Evolutionary conservation across 495 filamentous ascomycete species (phyloP).

Genomic region (Beverwykella pulmonaria): DNA sequence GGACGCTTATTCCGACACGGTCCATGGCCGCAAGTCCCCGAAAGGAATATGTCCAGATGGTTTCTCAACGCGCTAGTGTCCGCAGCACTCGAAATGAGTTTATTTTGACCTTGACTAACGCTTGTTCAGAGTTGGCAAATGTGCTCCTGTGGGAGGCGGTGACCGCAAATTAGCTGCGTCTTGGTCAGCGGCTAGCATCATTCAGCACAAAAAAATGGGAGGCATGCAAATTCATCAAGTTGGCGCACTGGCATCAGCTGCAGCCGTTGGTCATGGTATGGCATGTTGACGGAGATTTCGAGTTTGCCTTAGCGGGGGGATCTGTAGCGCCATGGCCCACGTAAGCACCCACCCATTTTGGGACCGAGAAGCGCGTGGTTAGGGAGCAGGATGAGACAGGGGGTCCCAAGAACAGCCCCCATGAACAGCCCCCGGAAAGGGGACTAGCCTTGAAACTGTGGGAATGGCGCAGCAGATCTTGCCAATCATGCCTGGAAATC

Average conservation of each 20-base stretch:
- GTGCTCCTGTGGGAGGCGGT: not conserved
- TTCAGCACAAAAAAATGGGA: not conserved
- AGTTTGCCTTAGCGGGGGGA: not conserved
- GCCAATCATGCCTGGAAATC: not conserved
- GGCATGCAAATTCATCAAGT: not conserved
- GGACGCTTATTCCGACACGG: conserved; percentile 28
- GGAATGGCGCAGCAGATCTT: not conserved
- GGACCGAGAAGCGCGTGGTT: not conserved
- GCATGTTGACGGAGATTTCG: not conserved
- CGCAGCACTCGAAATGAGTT: not conserved
- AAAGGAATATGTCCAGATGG: conserved; percentile 11
- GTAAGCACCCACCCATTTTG: conserved; percentile 2
- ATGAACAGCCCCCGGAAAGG: not conserved
- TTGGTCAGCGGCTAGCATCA: not conserved
- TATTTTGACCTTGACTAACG: not conserved
- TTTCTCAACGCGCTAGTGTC: not conserved
- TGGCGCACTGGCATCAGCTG: not conserved
- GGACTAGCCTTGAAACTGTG: not conserved
- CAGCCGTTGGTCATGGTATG: not conserved
- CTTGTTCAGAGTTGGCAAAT: not conserved
- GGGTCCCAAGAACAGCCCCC: too few species aligned
- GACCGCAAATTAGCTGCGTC: not conserved
- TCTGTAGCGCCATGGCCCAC: conserved; percentile 6
- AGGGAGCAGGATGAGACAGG: conserved; percentile 20
- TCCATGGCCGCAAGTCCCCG: conserved; percentile 28